Evolutionary conservation across 306 rosid genomes (phyloP), one percentile per base, ranked within the genome.

Genomic region (Cucumis cinereus): DNA sequence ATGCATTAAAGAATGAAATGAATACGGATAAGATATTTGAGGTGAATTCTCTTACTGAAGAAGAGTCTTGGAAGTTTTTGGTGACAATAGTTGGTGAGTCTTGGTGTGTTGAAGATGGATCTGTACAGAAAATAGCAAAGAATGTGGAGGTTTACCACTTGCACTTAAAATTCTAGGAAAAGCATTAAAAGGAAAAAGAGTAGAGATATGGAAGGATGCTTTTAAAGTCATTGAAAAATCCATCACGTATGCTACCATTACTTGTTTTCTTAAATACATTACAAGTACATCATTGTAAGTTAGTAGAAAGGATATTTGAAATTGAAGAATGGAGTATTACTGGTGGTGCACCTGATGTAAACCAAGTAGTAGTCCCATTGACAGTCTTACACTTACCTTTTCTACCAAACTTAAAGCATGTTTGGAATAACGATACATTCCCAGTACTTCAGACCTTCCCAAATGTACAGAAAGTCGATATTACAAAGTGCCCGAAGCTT

Each of bases 1-100:
- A 80, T 80, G 76, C 82, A 49, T 40, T 85, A 64, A 54, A 52
- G 8, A n/a, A 54, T 52, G 1, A 59, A 9, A 81, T 87, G 80
- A 74, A 73, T 9, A 67, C 38, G 0, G 63, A 64, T 3, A 10
- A 8, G 14, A 2, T 0, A 7, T 64, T 64, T 64, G 8, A 64
- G 26, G 6, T 64, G 50, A 36, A 64, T 2, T 0, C 8, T 15
- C 19, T 64, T 0, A 36, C 49, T 3, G 6, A 33, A 3, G 26
- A 35, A 35, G 71, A 64, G 50, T 14, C 23, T 33, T 17, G 47
- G 50, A 19, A 36, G 28, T 64, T 64, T 36, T 64, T 64, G 8
- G 0, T 1, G 0, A 1, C 20, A 7, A 64, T 17, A 2, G 20
- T 35, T 35, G 71, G 71, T 8, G 28, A 71, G 45, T 28, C 30